Percentiles rank a stretch among this genome's conserved stretches.
These are phyloP conservation scores for Candolleomyces aberdarensis DNA, from an alignment of 768 basidiomycete species.

Conservation along the genomic window DNA sequence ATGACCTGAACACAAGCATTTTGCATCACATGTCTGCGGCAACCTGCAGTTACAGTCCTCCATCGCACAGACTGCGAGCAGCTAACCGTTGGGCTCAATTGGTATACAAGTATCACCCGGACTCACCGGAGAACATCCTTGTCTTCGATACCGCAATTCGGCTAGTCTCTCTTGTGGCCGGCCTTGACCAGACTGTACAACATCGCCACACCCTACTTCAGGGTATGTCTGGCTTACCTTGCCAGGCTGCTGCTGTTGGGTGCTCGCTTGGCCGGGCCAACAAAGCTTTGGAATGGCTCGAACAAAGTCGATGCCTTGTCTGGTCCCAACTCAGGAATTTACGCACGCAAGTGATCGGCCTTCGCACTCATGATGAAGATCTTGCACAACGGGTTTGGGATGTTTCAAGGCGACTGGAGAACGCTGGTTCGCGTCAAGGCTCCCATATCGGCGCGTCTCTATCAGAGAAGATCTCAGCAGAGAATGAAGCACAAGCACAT, in stretches of 20 bases:
- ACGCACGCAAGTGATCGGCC: slow-evolving; percentile 18
- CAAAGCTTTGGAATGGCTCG: slow-evolving; percentile 31
- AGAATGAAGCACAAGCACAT: not conserved
- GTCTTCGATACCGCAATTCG: not conserved
- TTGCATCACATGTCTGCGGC: not conserved
- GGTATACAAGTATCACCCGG: not conserved
- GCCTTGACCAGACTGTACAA: slow-evolving; percentile 4
- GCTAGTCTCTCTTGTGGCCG: not conserved
- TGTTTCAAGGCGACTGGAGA: slow-evolving; percentile 14
- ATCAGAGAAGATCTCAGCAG: too few species aligned
- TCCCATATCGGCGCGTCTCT: not conserved
- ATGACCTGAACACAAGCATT: slow-evolving; percentile 6
- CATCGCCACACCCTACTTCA: not conserved
- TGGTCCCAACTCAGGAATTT: slow-evolving; percentile 25
- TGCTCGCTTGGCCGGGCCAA: slow-evolving; percentile 16
- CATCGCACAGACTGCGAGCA: not conserved
- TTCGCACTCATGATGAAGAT: slow-evolving; percentile 5
- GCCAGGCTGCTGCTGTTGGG: slow-evolving; percentile 22
- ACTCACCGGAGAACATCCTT: not conserved
- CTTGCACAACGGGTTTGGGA: slow-evolving; percentile 11
- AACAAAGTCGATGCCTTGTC: slow-evolving; percentile 24
- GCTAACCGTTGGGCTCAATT: slow-evolving; percentile 8
- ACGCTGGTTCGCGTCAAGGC: not conserved
- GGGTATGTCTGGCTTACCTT: not conserved
- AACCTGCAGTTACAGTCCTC: slow-evolving; percentile 4